Base-by-base conservation (phyloP, 352 stramenopile genomes). In the Globisporangium nagaii region DNA sequence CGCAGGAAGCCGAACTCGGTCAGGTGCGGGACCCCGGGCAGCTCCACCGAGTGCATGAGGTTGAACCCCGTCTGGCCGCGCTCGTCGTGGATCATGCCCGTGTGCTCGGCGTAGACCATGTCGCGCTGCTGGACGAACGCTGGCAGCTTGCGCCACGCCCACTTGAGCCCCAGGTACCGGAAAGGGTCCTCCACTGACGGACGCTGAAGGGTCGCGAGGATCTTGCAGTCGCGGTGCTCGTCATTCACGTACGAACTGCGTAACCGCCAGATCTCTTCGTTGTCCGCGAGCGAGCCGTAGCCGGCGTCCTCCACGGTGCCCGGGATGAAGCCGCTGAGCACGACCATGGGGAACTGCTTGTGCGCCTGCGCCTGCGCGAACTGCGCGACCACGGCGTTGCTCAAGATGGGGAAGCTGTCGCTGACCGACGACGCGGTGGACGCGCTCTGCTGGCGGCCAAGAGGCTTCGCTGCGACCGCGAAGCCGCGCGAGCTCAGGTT, bases 51-150 rank as follows among this genome's bases (percentile, higher is more conserved):
- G 39, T 79, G 67, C 37, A 72, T 66, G 25, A 77, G 44, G 34
- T 66, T 66, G 50, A 76, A 79, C 27, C 73, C 71, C 19, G 75
- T 58, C 4, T 37, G 20, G 15, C 39, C 40, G 13, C 30, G 15
- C 20, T 65, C 63, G 39, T 79, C 66, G 22, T 71, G 53, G 4
- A 66, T 57, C 54, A 75, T 67, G 30, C 71, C 71, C 31, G 66
- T 73, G 3, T 62, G 66, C 41, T 81, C 71, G 9, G 75, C 19
- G 24, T 74, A 68, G 28, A 79, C 25, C 35, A 64, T 44, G 20
- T 67, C 39, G 34, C 51, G 22, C 32, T 35, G 56, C 20, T 58
- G 20, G 13, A 60, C 30, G 11, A 49, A 35, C 10, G 25, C n/a
- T 2, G n/a, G 27, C 4, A 49, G 30, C 13, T 37, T 47, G 20